phyloP scores from a whole-genome alignment of 1,284 basidiomycete genomes.

The Cutaneotrichosporon sp. region DNA sequence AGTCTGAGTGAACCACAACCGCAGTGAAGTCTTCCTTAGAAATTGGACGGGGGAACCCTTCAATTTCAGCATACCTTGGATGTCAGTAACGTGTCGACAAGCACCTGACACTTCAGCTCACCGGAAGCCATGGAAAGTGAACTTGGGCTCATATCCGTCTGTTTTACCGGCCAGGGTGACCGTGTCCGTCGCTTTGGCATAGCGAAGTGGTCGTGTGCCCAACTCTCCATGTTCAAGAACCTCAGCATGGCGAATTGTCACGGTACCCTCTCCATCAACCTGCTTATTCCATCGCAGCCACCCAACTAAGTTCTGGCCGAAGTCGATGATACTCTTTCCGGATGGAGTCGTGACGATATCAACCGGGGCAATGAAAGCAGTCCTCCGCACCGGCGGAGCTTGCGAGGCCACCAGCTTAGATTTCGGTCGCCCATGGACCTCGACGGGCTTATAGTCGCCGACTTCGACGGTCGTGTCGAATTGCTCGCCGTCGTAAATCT shows the following conservation, averaged over 20 bases:
- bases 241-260: slow-evolving; percentile 30
- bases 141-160: slow-evolving; percentile 32
- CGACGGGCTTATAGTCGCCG: neutral
- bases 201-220: slow-evolving; percentile 29
- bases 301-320: slow-evolving; percentile 42
- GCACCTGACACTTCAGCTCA: slow-evolving; percentile 4
- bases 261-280: neutral
- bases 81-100: neutral
- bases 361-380: slow-evolving; percentile 17
- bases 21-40: slow-evolving; percentile 22
- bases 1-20: slow-evolving; percentile 30
- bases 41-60: slow-evolving; percentile 12
- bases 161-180: slow-evolving; percentile 21
- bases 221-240: slow-evolving; percentile 37
- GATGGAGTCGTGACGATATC: slow-evolving; percentile 29
- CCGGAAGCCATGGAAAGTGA: slow-evolving; percentile 37
- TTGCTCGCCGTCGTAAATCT: slow-evolving; percentile 39
- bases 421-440: slow-evolving; percentile 17
- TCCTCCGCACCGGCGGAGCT: slow-evolving; percentile 30
- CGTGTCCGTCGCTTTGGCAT: slow-evolving; percentile 18
- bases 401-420: slow-evolving; percentile 26
- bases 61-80: slow-evolving; percentile 18
- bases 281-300: slow-evolving; percentile 25
- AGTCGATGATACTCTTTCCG: slow-evolving; percentile 35
- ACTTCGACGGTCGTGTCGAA: slow-evolving; percentile 25